These are phyloP conservation scores for Leccinum subatratum DNA, from an alignment of 1,284 basidiomycete species.

Conservation along the genomic window DNA sequence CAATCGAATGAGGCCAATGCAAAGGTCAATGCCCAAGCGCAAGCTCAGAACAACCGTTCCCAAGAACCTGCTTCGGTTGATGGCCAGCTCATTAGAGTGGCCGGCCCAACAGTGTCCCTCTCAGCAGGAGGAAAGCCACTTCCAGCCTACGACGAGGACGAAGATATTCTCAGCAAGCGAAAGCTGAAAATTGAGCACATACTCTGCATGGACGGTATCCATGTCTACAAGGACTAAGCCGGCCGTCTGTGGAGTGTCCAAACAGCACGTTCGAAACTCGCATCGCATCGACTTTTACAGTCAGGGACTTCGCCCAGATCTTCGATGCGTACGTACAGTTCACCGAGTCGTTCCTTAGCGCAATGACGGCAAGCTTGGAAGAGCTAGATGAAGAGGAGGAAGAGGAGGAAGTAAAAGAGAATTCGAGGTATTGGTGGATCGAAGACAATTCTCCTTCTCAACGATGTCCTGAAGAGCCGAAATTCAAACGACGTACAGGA, in stretches of 20 bases:
- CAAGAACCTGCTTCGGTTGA: conserved; percentile 48
- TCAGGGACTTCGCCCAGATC: conserved; percentile 97
- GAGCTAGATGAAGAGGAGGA: conserved; percentile 67
- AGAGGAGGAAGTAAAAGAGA: conserved; percentile 73
- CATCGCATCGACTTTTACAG: conserved; percentile 80
- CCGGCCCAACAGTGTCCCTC: conserved; percentile 63
- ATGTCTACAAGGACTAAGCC: conserved; percentile 91
- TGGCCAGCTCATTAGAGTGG: conserved; percentile 70
- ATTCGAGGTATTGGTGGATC: conserved; percentile 93
- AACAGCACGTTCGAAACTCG: conserved; percentile 87
- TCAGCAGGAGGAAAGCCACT: conserved; percentile 45
- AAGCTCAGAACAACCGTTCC: conserved; percentile 33
- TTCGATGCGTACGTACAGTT: conserved; percentile 98
- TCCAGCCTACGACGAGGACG: conserved; percentile 70
- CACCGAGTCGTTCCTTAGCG: conserved; percentile 85
- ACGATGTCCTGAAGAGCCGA: conserved; percentile 90
- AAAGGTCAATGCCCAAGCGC: conserved; percentile 42
- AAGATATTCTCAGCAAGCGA: conserved; percentile 68
- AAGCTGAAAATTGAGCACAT: conserved; percentile 86
- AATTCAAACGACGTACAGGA: conserved; percentile 99
- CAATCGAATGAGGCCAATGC: conserved; percentile 46
- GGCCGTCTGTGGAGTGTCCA: conserved; percentile 91
- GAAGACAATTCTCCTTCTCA: conserved; percentile 94
- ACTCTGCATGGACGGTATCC: conserved; percentile 80
- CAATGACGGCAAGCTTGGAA: conserved; percentile 84